phyloP scores from a whole-genome alignment of 805 yeast species.

The Starmerella cellae region DNA sequence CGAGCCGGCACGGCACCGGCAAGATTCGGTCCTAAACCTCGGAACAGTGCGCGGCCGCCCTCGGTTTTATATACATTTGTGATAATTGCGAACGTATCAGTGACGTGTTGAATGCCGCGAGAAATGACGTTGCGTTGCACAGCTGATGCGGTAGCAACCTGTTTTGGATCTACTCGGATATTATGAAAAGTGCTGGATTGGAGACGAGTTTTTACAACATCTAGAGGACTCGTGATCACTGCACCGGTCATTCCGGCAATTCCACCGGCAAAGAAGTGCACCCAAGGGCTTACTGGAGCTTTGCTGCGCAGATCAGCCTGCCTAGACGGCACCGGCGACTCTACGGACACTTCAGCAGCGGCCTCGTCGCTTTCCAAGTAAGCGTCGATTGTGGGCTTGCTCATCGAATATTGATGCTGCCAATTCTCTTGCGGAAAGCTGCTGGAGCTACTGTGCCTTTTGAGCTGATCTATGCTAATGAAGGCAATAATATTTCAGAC shows the following conservation, averaged over 20 bases:
- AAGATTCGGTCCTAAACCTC: constrained; percentile 91
- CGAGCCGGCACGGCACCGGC: constrained; percentile 98
- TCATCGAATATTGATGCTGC: too few species aligned
- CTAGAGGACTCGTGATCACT: constrained; percentile 83
- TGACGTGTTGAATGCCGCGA: constrained; percentile 58
- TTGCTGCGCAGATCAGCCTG: neutral
- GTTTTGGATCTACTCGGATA: constrained; percentile 8
- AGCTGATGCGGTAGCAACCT: neutral
- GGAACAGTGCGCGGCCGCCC: constrained; percentile 76
- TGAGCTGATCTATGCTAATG: too few species aligned
- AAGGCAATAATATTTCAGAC: too few species aligned
- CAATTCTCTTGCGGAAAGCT: too few species aligned
- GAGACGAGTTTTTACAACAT: constrained; percentile 86
- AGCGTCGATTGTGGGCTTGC: constrained; percentile 5
- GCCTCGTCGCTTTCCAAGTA: constrained; percentile 15
- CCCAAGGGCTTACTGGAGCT: constrained; percentile 34
- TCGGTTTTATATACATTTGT: constrained; percentile 55
- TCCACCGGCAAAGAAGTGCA: constrained; percentile 36
- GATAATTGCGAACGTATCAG: constrained; percentile 66
- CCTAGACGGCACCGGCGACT: constrained; percentile 4
- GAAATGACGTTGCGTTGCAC: constrained; percentile 14
- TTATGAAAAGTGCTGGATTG: constrained; percentile 66
- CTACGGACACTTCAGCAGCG: constrained; percentile 15
- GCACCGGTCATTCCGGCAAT: constrained; percentile 98
- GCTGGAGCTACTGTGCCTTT: too few species aligned